These are phyloP conservation scores for Suillus fuscotomentosus DNA, from an alignment of 768 basidiomycete genomes.

Conservation along the genomic window DNA sequence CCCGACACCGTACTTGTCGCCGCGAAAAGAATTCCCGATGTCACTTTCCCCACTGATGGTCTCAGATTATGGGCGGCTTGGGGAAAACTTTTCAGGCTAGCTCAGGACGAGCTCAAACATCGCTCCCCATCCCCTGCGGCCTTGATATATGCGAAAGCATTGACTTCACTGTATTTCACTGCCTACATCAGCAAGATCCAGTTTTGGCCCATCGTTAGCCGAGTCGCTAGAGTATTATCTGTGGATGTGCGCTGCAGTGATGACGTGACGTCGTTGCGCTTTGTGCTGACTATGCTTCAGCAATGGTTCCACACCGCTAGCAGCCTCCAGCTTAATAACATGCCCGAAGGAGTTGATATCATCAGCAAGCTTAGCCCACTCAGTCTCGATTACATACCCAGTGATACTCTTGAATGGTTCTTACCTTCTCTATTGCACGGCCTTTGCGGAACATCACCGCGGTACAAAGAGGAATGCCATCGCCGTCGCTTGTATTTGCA, in stretches of 20 bases:
- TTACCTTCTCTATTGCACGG: neutral
- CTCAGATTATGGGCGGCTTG: neutral
- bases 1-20: neutral
- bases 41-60: neutral
- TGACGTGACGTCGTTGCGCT: neutral
- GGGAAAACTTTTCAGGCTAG: neutral
- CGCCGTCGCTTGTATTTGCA: neutral
- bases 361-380: neutral
- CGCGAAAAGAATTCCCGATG: neutral
- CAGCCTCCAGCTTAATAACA: too few relatives aligned
- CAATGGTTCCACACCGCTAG: too few relatives aligned
- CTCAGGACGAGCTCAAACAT: neutral
- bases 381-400: neutral
- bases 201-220: too few relatives aligned
- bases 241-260: too few relatives aligned
- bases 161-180: neutral
- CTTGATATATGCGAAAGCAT: neutral
- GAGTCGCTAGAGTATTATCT: too few relatives aligned
- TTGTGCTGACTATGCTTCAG: neutral
- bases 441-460: neutral
- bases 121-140: neutral
- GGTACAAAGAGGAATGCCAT: neutral
- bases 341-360: neutral
- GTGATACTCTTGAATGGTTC: neutral
- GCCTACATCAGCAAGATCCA: neutral